Conservation (phyloP, 768 basidiomycete genomes). For the Mycena galericulata region DNA sequence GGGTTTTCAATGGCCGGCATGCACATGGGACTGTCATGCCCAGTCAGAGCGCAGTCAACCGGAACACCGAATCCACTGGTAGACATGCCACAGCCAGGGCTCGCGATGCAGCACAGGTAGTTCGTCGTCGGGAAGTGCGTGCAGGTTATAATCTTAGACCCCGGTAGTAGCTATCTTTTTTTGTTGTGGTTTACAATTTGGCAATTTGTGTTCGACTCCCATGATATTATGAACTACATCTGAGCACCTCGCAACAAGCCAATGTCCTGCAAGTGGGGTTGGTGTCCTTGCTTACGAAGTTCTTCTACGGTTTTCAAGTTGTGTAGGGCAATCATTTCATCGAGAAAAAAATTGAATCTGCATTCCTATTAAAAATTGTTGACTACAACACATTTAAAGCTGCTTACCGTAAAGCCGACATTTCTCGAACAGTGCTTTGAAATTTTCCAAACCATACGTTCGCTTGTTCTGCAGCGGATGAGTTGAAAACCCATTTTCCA, state of each 20-base stretch:
- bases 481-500: constrained; percentile 45
- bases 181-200: too few species aligned
- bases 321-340: too few species aligned
- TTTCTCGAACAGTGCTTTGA: constrained; percentile 38
- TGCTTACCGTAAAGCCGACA: constrained; percentile 25
- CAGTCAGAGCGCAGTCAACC: neutral
- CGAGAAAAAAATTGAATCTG: too few species aligned
- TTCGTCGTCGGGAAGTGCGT: neutral
- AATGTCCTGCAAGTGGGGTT: too few species aligned
- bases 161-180: neutral
- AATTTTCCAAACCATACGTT: constrained; percentile 43
- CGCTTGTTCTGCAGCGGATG: constrained; percentile 42
- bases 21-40: constrained; percentile 10
- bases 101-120: neutral
- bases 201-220: too few species aligned
- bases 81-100: neutral
- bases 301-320: too few species aligned
- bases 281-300: too few species aligned
- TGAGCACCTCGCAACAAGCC: too few species aligned
- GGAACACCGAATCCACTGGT: neutral
- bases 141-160: constrained; percentile 1
- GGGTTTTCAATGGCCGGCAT: constrained; percentile 5
- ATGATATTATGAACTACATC: too few species aligned
- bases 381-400: too few species aligned
- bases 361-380: too few species aligned